phyloP scores from a whole-genome alignment of 2,329 filamentous ascomycete species.

The Exophiala aquamarina region DNA sequence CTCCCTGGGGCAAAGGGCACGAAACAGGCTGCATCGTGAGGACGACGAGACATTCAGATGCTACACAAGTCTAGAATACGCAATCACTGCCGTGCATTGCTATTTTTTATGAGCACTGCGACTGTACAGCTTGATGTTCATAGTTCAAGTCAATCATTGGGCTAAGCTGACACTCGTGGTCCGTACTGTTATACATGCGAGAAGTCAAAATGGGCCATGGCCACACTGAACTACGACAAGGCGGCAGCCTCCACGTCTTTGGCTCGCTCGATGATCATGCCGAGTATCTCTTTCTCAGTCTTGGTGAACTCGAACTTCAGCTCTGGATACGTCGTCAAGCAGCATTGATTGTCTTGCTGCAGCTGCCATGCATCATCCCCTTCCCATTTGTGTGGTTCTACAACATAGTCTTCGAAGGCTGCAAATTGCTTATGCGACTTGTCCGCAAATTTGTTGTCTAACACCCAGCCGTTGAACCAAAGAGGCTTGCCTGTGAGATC shows the following conservation, averaged over 20 bases:
- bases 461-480: slow-evolving; percentile 49
- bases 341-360: slow-evolving; percentile 28
- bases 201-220: background rate
- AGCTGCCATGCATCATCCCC: slow-evolving; percentile 28
- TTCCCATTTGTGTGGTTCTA: slow-evolving; percentile 23
- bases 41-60: no score
- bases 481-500: slow-evolving; percentile 41
- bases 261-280: slow-evolving; percentile 26
- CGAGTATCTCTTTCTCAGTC: slow-evolving; percentile 22
- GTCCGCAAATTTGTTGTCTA: slow-evolving; percentile 45
- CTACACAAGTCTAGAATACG: no score
- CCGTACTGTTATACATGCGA: no score
- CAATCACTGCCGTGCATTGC: no score
- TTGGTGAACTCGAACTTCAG: slow-evolving; percentile 25
- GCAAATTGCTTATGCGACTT: slow-evolving; percentile 36
- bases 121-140: no score
- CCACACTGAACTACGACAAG: background rate
- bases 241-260: slow-evolving; percentile 21
- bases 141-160: no score
- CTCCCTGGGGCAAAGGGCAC: no score
- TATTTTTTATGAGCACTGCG: no score
- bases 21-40: no score
- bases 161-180: no score
- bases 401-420: slow-evolving; percentile 34
- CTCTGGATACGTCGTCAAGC: slow-evolving; percentile 25